Evolutionary conservation across 352 stramenopile genomes (phyloP).

Genomic region (Phytophthora boehmeriae): DNA sequence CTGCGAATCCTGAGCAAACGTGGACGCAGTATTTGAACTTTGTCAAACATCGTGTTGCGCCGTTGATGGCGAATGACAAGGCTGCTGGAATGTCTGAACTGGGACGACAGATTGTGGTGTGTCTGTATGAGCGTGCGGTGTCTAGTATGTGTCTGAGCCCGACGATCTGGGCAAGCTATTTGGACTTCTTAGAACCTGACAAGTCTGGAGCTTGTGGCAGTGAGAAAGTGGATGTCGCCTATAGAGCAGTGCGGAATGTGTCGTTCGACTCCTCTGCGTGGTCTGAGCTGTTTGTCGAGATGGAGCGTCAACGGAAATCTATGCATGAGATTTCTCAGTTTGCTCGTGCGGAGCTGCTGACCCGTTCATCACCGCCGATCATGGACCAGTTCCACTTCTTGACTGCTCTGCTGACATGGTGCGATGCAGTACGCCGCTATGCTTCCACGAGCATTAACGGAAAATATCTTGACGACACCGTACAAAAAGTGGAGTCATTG

Average conservation of each 20-base stretch:
- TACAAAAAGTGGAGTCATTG: conserved; percentile 28
- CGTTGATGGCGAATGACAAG: conserved; percentile 32
- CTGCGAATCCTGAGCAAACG: conserved; percentile 18
- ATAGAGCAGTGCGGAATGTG: conserved; percentile 64
- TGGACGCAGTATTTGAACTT: conserved; percentile 79
- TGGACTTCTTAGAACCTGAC: conserved; percentile 37
- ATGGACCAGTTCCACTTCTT: conserved; percentile 69
- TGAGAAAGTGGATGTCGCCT: conserved; percentile 30
- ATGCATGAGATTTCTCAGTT: conserved; percentile 26
- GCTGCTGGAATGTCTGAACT: conserved; percentile 1
- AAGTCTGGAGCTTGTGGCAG: not conserved
- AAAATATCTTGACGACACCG: conserved; percentile 11
- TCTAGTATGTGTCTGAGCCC: conserved; percentile 60
- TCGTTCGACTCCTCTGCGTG: conserved; percentile 68
- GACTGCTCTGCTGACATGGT: conserved; percentile 53
- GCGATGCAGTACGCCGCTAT: conserved; percentile 43
- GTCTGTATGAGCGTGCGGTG: conserved; percentile 63
- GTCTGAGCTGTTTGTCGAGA: conserved; percentile 57
- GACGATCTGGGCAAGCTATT: conserved; percentile 63
- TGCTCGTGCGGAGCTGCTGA: conserved; percentile 37
- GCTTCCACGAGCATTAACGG: conserved; percentile 10
- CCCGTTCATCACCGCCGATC: conserved; percentile 33
- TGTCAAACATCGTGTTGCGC: conserved; percentile 50
- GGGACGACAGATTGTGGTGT: conserved; percentile 36
- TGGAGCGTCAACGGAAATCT: conserved; percentile 36